Evolutionary conservation across 306 rosid genomes (phyloP).

Genomic region (Rubus parviflorus): DNA sequence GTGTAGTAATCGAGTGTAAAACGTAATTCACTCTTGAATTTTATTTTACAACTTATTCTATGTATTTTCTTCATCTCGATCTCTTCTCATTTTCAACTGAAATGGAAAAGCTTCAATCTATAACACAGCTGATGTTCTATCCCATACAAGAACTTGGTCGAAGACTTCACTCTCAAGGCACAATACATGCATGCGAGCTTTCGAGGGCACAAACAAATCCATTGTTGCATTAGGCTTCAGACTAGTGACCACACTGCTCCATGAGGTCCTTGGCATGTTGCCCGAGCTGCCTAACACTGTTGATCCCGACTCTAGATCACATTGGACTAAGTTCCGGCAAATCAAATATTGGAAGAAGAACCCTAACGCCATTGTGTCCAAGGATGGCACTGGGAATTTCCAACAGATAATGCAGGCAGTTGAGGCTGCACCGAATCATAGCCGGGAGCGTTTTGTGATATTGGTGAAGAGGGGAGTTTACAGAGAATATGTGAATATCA

Average conservation of each 20-base stretch:
- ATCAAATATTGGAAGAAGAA: too few relatives aligned
- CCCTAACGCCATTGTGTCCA: background rate
- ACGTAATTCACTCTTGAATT: too few relatives aligned
- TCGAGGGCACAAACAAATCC: background rate
- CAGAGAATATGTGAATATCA: conserved; percentile 10
- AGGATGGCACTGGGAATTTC: conserved; percentile 7
- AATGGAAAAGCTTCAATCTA: too few relatives aligned
- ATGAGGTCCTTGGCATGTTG: background rate
- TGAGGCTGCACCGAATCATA: conserved; percentile 1
- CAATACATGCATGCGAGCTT: background rate
- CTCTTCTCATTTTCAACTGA: too few relatives aligned
- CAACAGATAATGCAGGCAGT: conserved; percentile 14
- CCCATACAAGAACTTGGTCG: conserved; percentile 9
- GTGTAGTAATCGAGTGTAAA: too few relatives aligned
- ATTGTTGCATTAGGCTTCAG: background rate
- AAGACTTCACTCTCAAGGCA: background rate
- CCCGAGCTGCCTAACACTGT: background rate
- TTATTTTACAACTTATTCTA: too few relatives aligned
- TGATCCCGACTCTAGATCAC: too few relatives aligned
- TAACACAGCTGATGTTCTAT: conserved; percentile 7
- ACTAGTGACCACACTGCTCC: background rate
- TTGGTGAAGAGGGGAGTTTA: conserved; percentile 19
- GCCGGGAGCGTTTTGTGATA: background rate
- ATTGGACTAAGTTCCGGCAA: too few relatives aligned
- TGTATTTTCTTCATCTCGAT: too few relatives aligned